phyloP scores from a whole-genome alignment of 2,329 filamentous ascomycete genomes.

The Triangularia verruculosa region DNA sequence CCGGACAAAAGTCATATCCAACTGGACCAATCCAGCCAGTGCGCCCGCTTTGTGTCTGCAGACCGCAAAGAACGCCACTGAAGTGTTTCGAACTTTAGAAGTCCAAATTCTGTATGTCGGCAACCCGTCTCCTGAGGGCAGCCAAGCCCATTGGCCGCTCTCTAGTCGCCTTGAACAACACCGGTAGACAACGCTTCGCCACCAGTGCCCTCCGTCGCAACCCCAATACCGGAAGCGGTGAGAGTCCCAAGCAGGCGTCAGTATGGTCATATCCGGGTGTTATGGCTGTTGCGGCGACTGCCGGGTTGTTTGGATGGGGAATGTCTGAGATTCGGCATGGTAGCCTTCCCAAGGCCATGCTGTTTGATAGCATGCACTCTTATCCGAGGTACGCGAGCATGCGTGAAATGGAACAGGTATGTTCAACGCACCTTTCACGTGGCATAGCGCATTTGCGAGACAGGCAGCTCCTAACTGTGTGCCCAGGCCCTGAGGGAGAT shows the following conservation, averaged over 20 bases:
- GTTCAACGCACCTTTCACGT: no score
- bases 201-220: slow-evolving; percentile 23
- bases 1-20: slow-evolving; percentile 1
- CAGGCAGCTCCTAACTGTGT: neutral
- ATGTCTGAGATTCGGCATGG: slow-evolving; percentile 33
- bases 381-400: slow-evolving; percentile 40
- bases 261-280: slow-evolving; percentile 36
- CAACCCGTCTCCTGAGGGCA: slow-evolving; percentile 29
- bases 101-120: slow-evolving; percentile 31
- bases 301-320: slow-evolving; percentile 43
- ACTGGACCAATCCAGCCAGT: slow-evolving; percentile 13
- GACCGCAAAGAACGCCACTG: neutral
- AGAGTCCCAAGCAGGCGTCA: slow-evolving; percentile 19
- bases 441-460: no score
- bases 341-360: slow-evolving; percentile 27
- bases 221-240: slow-evolving; percentile 9
- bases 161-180: slow-evolving; percentile 17
- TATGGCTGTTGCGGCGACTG: slow-evolving; percentile 38
- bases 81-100: slow-evolving; percentile 10
- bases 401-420: slow-evolving; percentile 43
- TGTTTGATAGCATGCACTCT: slow-evolving; percentile 30
- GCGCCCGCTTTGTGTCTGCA: slow-evolving; percentile 12
- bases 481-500: slow-evolving; percentile 54
- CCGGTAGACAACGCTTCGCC: slow-evolving; percentile 25
- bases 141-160: slow-evolving; percentile 31